These are phyloP conservation scores for Phytophthora citrophthora DNA, from an alignment of 352 stramenopile genomes.

Conservation along the genomic window DNA sequence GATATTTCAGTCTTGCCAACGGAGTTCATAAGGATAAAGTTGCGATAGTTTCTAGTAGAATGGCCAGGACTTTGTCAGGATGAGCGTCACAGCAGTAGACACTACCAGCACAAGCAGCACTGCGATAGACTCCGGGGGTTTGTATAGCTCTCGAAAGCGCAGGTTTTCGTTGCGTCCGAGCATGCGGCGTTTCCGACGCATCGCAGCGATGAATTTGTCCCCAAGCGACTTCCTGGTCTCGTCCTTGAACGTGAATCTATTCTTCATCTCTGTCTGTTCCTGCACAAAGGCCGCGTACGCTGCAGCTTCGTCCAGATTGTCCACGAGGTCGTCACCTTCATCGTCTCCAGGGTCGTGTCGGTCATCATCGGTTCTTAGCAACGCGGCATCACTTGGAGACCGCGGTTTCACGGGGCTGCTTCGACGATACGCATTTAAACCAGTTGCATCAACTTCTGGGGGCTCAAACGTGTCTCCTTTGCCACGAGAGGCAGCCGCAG, in stretches of 20 bases:
- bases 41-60: conserved; percentile 53
- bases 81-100: conserved; percentile 68
- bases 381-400: conserved; percentile 8
- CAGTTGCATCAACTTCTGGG: not conserved
- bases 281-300: conserved; percentile 36
- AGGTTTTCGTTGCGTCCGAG: conserved; percentile 75
- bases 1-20: not conserved
- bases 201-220: conserved; percentile 47
- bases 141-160: conserved; percentile 80
- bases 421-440: conserved; percentile 31
- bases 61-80: conserved; percentile 80
- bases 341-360: conserved; percentile 28
- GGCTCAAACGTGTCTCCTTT: conserved; percentile 4
- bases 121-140: conserved; percentile 67
- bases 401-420: conserved; percentile 25
- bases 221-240: conserved; percentile 42
- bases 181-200: conserved; percentile 70
- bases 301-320: conserved; percentile 40
- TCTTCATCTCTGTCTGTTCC: conserved; percentile 52
- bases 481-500: not conserved
- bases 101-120: conserved; percentile 59
- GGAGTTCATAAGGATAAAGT: not conserved
- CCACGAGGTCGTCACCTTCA: conserved; percentile 34
- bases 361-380: conserved; percentile 16
- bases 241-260: conserved; percentile 57